Evolutionary conservation across 495 filamentous ascomycete species (phyloP).

Genomic region (Hypoxylon perforatum): DNA sequence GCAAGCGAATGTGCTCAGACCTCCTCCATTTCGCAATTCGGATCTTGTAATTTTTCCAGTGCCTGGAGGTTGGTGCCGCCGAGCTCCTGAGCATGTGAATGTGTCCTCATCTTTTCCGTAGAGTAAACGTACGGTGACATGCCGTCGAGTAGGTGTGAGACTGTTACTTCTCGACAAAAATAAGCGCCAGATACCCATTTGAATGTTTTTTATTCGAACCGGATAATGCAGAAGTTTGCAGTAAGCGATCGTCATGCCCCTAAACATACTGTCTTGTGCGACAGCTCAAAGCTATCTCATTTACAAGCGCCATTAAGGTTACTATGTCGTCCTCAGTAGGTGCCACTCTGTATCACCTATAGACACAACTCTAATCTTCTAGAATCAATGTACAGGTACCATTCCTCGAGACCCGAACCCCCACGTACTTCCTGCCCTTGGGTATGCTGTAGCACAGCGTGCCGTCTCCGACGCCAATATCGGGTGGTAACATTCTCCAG

Average conservation of each 20-base stretch:
- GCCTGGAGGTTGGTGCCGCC: conserved; percentile 7
- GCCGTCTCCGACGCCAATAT: too few relatives aligned
- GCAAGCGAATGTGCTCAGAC: conserved; percentile 27
- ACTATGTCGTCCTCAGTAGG: background rate
- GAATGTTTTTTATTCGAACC: too few relatives aligned
- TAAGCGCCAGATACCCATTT: background rate
- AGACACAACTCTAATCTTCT: background rate
- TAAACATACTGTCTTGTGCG: background rate
- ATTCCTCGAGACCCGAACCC: background rate
- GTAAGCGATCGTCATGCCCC: too few relatives aligned
- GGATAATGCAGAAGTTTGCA: too few relatives aligned
- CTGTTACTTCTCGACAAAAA: background rate
- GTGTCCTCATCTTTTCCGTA: background rate
- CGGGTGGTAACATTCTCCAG: too few relatives aligned
- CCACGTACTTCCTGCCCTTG: too few relatives aligned
- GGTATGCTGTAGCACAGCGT: too few relatives aligned
- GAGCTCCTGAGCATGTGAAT: conserved; percentile 5
- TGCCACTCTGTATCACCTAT: background rate
- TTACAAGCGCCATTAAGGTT: background rate
- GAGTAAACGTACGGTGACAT: background rate
- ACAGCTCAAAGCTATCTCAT: background rate
- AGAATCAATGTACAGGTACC: background rate
- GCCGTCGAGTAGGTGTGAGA: background rate
- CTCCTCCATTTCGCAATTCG: conserved; percentile 16
- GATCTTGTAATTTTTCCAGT: conserved; percentile 12